Evolutionary conservation across 1,284 basidiomycete species (phyloP).

Genomic region (Sanghuangporus baumii): DNA sequence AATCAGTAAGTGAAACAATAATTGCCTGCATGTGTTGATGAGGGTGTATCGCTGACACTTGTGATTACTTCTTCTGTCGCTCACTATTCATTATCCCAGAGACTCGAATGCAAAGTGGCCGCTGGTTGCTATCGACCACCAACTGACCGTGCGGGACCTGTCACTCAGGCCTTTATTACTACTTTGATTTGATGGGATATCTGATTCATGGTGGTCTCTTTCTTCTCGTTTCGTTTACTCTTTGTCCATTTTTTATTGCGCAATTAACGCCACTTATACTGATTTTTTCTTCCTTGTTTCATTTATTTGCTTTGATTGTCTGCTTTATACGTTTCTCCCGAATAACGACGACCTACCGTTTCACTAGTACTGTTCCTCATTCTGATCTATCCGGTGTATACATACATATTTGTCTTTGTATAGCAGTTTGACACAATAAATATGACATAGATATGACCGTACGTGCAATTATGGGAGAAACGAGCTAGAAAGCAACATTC

Average conservation of each 20-base stretch:
- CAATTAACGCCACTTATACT: too few species aligned
- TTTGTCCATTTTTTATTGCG: neutral
- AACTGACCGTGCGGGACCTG: conserved; percentile 15
- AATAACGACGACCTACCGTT: neutral
- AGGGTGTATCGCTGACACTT: neutral
- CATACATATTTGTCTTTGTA: neutral
- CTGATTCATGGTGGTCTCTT: neutral
- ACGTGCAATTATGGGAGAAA: too few species aligned
- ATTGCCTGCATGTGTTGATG: neutral
- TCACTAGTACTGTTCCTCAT: neutral
- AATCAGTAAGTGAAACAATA: neutral
- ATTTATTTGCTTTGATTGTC: neutral
- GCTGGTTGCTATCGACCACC: conserved; percentile 15
- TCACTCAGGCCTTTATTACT: neutral
- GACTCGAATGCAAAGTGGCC: conserved; percentile 5
- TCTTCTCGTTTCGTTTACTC: neutral
- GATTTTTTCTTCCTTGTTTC: neutral
- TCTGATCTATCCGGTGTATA: neutral
- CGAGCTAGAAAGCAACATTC: too few species aligned
- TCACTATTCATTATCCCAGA: neutral
- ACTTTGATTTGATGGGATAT: neutral
- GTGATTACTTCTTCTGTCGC: neutral
- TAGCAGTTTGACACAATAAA: neutral
- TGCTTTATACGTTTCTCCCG: neutral
- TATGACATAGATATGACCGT: too few species aligned